Conservation (phyloP, 768 basidiomycete species). For the Podaxis carcinomalis region DNA sequence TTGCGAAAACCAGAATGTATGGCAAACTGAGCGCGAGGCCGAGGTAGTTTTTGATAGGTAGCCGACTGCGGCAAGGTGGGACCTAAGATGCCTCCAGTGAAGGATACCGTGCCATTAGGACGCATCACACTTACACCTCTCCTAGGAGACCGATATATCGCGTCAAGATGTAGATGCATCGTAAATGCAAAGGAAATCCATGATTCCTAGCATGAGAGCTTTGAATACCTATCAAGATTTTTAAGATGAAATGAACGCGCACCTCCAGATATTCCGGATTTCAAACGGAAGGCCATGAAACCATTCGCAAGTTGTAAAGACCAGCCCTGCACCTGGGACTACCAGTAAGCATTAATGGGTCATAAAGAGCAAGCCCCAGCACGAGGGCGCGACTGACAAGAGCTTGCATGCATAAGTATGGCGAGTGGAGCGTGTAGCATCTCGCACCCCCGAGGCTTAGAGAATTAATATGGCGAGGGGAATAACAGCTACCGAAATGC, state of each 20-base stretch:
- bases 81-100: neutral
- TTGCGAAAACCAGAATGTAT: neutral
- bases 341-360: neutral
- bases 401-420: neutral
- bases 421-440: neutral
- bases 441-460: neutral
- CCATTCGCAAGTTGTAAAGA: constrained; percentile 7
- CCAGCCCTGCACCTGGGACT: constrained; percentile 6
- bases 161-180: constrained; percentile 1
- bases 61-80: neutral
- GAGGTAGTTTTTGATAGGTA: neutral
- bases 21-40: neutral
- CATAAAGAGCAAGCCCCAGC: neutral
- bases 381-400: neutral
- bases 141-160: constrained; percentile 3
- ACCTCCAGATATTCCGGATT: constrained; percentile 6
- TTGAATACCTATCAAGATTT: neutral
- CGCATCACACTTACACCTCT: neutral
- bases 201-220: neutral
- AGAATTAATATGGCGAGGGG: neutral
- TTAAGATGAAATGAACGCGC: neutral
- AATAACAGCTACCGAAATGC: neutral
- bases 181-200: neutral
- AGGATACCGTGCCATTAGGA: too few species aligned
- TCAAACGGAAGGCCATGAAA: constrained; percentile 11